Percentiles rank a stretch among this genome's conserved stretches.
phyloP scores from a whole-genome alignment of 176 grass and related monocot genomes.

The Hordeum vulgare region MorexV3_pseudomolecules_assembly NC_058522.1:27619609-27620108 shows the following conservation, averaged over 20 bases:
- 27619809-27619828: constrained; percentile 16
- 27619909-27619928: background rate
- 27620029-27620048: background rate
- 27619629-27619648: constrained; percentile 30
- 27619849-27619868: constrained; percentile 18
- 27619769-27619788: constrained; percentile 39
- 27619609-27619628: constrained; percentile 13
- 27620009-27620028: background rate
- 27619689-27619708: constrained; percentile 26
- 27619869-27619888: constrained; percentile 15
- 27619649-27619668: constrained; percentile 32
- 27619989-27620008: background rate
- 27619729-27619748: background rate
- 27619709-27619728: constrained; percentile 35
- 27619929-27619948: background rate
- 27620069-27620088: constrained; percentile 1
- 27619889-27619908: background rate
- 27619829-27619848: background rate
- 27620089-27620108: constrained; percentile 4
- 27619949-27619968: background rate
- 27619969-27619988: background rate
- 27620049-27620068: background rate
- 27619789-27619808: constrained; percentile 10
- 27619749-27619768: constrained; percentile 34
- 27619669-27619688: constrained; percentile 6